Percentiles rank a stretch among this genome's conserved stretches.
phyloP scores from a whole-genome alignment of 768 basidiomycete species.

The Kwoniella mangroviensis region DNA sequence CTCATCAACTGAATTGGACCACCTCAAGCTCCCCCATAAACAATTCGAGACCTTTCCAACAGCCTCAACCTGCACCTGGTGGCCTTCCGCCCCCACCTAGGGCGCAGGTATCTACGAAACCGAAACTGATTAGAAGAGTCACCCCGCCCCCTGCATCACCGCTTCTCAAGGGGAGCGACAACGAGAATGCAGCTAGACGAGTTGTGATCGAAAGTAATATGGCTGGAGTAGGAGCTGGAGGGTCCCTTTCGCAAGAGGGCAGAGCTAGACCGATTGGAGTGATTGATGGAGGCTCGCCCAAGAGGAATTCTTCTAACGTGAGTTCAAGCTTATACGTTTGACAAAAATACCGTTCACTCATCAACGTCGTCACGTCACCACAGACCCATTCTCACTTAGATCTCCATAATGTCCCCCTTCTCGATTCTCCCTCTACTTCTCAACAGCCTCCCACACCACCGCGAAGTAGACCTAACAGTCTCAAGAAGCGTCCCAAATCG shows the following conservation, averaged over 20 bases:
- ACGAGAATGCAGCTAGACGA: background rate
- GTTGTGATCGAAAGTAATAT: slow-evolving; percentile 6
- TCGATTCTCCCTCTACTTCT: background rate
- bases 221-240: slow-evolving; percentile 26
- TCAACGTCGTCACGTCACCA: background rate
- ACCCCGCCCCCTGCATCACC: slow-evolving; percentile 12
- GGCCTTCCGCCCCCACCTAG: slow-evolving; percentile 24
- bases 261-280: background rate
- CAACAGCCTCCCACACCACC: background rate
- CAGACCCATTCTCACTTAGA: background rate
- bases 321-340: background rate
- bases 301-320: background rate
- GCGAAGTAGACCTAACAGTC: slow-evolving; percentile 23
- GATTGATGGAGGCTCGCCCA: background rate
- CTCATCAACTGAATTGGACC: background rate
- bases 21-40: slow-evolving; percentile 1
- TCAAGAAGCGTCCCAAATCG: slow-evolving; percentile 12
- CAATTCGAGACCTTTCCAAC: slow-evolving; percentile 8
- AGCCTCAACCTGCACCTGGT: slow-evolving; percentile 9
- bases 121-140: slow-evolving; percentile 2
- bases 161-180: background rate
- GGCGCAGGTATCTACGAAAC: background rate
- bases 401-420: slow-evolving; percentile 6
- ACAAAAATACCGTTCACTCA: no score
- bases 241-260: background rate